A percentile compares a stretch with the other conserved stretches of the same genome.
Conservation (phyloP, 805 yeast genomes). For the Starmerella scarabaei region DNA sequence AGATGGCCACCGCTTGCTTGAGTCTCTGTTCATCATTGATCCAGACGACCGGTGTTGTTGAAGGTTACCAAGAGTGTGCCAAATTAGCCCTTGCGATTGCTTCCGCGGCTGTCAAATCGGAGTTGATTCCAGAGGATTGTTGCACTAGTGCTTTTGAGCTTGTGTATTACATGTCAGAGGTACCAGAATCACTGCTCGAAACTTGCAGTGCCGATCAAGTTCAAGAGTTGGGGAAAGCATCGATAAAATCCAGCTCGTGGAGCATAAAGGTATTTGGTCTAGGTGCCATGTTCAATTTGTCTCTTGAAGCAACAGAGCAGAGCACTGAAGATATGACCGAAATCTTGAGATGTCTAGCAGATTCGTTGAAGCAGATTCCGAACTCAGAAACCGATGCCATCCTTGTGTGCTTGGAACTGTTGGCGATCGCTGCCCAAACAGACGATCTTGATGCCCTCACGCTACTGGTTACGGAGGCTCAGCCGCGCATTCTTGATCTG, state of each 20-base stretch:
- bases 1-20: slow-evolving; percentile 51
- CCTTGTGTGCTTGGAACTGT: slow-evolving; percentile 60
- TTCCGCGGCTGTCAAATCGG: not conserved
- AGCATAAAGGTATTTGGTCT: slow-evolving; percentile 21
- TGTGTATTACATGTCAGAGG: not conserved
- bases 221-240: not conserved
- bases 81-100: not conserved
- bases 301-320: not conserved
- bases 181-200: not conserved
- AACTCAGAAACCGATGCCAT: slow-evolving; percentile 39
- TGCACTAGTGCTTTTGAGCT: not conserved
- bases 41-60: not conserved
- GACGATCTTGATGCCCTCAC: slow-evolving; percentile 12
- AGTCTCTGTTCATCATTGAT: slow-evolving; percentile 40
- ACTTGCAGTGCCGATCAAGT: slow-evolving; percentile 4
- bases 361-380: slow-evolving; percentile 11
- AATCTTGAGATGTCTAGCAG: slow-evolving; percentile 7
- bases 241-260: slow-evolving; percentile 2
- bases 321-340: slow-evolving; percentile 10
- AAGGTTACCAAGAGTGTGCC: slow-evolving; percentile 1
- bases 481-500: slow-evolving; percentile 26
- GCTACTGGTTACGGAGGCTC: slow-evolving; percentile 11
- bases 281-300: slow-evolving; percentile 23
- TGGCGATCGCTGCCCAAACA: slow-evolving; percentile 32
- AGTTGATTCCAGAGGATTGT: not conserved